These are phyloP conservation scores for Syzygium jambos DNA, from an alignment of 345 rosid species.

Conservation along the genomic window DNA sequence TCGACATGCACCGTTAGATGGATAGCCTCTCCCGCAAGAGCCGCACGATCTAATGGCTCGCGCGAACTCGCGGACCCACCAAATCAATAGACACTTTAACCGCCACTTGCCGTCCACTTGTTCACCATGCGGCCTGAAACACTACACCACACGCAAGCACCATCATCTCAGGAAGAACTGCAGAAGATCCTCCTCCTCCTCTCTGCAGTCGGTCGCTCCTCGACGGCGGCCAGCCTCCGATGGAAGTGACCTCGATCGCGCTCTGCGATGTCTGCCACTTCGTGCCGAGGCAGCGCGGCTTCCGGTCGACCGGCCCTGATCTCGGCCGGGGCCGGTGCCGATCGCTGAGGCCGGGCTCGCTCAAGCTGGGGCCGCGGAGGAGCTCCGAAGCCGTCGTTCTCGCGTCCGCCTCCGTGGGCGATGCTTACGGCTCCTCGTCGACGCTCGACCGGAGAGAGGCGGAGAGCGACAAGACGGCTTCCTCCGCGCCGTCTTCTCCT, in stretches of 20 bases:
- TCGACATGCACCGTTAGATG: too few species aligned
- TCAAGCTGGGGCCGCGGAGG: not conserved
- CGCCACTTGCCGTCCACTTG: not conserved
- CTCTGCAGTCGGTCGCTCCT: not conserved
- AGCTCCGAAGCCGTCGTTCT: not conserved
- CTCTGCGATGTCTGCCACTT: not conserved
- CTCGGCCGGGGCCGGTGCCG: not conserved
- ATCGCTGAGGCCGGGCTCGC: not conserved
- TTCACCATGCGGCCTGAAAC: not conserved
- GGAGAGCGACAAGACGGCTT: not conserved
- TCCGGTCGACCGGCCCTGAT: not conserved
- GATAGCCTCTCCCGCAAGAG: too few species aligned
- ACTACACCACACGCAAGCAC: not conserved
- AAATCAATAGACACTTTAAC: too few species aligned
- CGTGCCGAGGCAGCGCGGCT: not conserved
- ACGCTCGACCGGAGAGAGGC: not conserved
- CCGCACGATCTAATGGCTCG: not conserved
- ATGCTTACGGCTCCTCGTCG: conserved; percentile 3
- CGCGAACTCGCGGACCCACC: too few species aligned
- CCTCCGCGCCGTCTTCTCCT: not conserved
- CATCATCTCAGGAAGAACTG: not conserved
- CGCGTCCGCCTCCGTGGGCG: not conserved
- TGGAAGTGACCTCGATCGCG: not conserved
- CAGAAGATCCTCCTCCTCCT: not conserved
- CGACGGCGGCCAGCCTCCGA: not conserved